A percentile compares a stretch with the other conserved stretches of the same genome.
phyloP scores from a whole-genome alignment of 2,329 filamentous ascomycete genomes.

The Calonectria montana region DNA sequence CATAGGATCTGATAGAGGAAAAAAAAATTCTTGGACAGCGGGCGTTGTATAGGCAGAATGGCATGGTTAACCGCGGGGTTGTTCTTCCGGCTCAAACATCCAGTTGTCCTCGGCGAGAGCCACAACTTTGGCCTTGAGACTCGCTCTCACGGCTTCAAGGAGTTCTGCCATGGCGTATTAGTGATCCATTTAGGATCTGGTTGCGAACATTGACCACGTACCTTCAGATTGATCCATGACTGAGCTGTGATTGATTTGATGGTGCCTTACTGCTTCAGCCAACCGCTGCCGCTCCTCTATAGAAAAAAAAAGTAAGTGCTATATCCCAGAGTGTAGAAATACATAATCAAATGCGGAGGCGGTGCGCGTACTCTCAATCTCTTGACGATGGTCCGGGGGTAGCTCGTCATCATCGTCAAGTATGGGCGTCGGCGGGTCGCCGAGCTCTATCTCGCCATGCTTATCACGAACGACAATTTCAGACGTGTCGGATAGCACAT shows the following conservation, averaged over 20 bases:
- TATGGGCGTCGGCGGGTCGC: conserved; percentile 64
- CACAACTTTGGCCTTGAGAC: conserved; percentile 77
- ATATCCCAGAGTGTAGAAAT: neutral
- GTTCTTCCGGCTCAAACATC: conserved; percentile 85
- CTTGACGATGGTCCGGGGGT: conserved; percentile 67
- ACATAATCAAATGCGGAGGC: neutral
- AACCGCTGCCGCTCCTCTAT: conserved; percentile 70
- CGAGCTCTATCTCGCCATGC: conserved; percentile 72
- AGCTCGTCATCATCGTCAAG: conserved; percentile 67
- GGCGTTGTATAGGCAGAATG: conserved; percentile 38
- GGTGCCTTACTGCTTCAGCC: conserved; percentile 70
- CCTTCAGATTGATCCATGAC: conserved; percentile 74
- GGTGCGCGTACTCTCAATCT: conserved; percentile 63
- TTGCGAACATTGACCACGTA: conserved; percentile 48
- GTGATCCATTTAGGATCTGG: conserved; percentile 6
- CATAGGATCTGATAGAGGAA: conserved; percentile 33
- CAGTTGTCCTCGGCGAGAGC: conserved; percentile 85
- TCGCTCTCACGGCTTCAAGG: conserved; percentile 75
- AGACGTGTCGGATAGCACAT: conserved; percentile 56
- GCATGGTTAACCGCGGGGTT: conserved; percentile 50
- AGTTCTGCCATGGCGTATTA: conserved; percentile 64
- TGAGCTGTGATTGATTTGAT: conserved; percentile 65
- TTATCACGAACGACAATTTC: conserved; percentile 73
- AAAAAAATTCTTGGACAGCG: conserved; percentile 40
- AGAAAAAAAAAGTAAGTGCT: conserved; percentile 12